These are phyloP conservation scores for Ascochyta pisi DNA, from an alignment of 2,329 filamentous ascomycete species.

Conservation along the genomic window DNA sequence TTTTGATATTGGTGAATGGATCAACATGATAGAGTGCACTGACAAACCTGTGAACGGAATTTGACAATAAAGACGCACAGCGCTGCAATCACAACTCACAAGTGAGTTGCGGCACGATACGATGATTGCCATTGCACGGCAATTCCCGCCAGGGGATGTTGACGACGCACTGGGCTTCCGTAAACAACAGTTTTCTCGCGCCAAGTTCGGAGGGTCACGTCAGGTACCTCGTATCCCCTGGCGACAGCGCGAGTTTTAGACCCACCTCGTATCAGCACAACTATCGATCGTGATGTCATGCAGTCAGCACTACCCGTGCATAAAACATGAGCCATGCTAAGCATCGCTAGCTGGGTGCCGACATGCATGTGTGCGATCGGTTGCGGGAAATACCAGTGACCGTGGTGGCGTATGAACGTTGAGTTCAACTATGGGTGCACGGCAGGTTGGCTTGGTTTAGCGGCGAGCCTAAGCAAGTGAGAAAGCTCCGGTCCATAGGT, in stretches of 20 bases:
- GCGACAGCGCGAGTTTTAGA: not conserved
- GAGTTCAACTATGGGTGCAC: not conserved
- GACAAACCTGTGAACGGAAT: no score
- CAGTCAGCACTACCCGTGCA: not conserved
- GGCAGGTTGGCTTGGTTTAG: not conserved
- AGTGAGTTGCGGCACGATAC: not conserved
- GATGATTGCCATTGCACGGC: not conserved
- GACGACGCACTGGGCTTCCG: not conserved
- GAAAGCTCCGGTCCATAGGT: no score
- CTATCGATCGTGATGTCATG: conserved; percentile 3
- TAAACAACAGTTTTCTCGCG: not conserved
- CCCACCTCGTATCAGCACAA: conserved; percentile 10
- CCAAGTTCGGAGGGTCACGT: not conserved
- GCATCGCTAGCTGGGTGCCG: not conserved
- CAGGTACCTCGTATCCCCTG: conserved; percentile 3
- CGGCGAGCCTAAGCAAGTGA: not conserved
- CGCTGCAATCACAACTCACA: not conserved
- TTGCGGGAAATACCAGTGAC: no score
- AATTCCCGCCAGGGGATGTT: not conserved
- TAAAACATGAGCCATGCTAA: not conserved
- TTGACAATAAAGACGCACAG: not conserved
- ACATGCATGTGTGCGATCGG: not conserved
- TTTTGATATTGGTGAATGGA: no score
- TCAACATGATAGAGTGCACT: no score
- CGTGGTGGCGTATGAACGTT: not conserved